phyloP scores from a whole-genome alignment of 1,284 basidiomycete genomes.

The Trametes pubescens region DNA sequence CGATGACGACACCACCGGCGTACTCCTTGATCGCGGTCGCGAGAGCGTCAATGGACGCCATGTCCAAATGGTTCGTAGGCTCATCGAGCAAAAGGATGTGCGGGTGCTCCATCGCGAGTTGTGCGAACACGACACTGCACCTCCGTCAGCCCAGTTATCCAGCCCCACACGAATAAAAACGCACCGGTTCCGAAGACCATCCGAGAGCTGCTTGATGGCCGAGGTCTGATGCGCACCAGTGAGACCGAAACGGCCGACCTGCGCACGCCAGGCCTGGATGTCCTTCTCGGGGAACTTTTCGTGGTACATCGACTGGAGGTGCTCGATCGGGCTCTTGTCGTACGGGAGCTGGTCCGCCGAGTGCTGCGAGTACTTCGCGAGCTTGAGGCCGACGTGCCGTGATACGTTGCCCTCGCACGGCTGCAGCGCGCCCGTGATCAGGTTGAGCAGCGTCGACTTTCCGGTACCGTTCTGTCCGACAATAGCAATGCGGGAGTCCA shows the following conservation, averaged over 20 bases:
- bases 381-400: slow-evolving; percentile 90
- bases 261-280: slow-evolving; percentile 89
- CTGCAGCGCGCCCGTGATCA: slow-evolving; percentile 88
- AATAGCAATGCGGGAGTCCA: slow-evolving; percentile 96
- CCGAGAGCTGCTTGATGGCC: slow-evolving; percentile 94
- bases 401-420: slow-evolving; percentile 88
- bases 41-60: slow-evolving; percentile 96
- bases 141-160: slow-evolving; percentile 2
- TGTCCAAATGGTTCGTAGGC: slow-evolving; percentile 95
- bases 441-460: slow-evolving; percentile 96
- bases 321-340: slow-evolving; percentile 92
- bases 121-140: slow-evolving; percentile 87
- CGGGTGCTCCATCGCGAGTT: slow-evolving; percentile 92
- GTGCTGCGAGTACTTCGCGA: slow-evolving; percentile 98
- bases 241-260: slow-evolving; percentile 96
- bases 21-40: slow-evolving; percentile 96
- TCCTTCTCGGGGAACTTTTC: slow-evolving; percentile 97
- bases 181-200: slow-evolving; percentile 89
- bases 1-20: slow-evolving; percentile 97
- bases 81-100: slow-evolving; percentile 90
- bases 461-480: slow-evolving; percentile 99
- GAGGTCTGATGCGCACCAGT: slow-evolving; percentile 93
- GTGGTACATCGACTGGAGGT: slow-evolving; percentile 85
- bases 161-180: slow-evolving; percentile 33
- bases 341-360: slow-evolving; percentile 98